Conservation (phyloP, 495 filamentous ascomycete genomes). For the Pseudoneurospora amorphoporcata region DNA sequence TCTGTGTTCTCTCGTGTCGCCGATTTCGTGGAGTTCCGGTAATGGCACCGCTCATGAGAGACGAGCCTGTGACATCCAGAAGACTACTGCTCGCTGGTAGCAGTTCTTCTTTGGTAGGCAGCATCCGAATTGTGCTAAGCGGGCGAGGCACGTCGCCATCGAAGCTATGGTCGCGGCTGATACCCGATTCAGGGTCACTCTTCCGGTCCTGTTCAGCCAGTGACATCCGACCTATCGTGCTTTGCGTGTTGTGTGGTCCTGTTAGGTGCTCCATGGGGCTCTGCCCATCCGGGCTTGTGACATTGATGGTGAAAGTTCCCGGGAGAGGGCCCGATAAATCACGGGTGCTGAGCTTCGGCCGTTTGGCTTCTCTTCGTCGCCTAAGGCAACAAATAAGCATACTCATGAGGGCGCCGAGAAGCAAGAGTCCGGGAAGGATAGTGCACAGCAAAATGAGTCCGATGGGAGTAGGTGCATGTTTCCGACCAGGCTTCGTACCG, state of each 20-base stretch:
- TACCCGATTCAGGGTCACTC: not conserved
- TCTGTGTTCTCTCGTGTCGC: not conserved
- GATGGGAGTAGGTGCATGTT: not conserved
- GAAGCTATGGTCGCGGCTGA: not conserved
- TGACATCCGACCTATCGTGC: not conserved
- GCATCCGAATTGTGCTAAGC: not conserved
- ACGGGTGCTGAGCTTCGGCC: constrained; percentile 9
- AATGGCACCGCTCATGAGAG: not conserved
- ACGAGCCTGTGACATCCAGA: not conserved
- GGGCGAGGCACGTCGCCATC: not conserved
- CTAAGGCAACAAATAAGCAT: constrained; percentile 17
- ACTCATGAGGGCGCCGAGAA: constrained; percentile 5
- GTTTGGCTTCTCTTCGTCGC: constrained; percentile 5
- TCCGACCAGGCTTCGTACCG: not conserved
- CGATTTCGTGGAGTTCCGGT: not conserved
- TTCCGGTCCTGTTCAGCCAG: not conserved
- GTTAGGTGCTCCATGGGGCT: not conserved
- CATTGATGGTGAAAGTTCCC: constrained; percentile 23
- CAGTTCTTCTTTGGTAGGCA: not conserved
- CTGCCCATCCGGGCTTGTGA: not conserved
- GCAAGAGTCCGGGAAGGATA: constrained; percentile 10
- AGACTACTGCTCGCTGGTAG: not conserved
- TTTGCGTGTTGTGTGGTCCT: not conserved
- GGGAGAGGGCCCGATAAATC: constrained; percentile 35
- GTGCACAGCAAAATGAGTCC: constrained; percentile 12